Evolutionary conservation across 2,329 filamentous ascomycete genomes (phyloP).

Genomic region (Aspergillus sp.): DNA sequence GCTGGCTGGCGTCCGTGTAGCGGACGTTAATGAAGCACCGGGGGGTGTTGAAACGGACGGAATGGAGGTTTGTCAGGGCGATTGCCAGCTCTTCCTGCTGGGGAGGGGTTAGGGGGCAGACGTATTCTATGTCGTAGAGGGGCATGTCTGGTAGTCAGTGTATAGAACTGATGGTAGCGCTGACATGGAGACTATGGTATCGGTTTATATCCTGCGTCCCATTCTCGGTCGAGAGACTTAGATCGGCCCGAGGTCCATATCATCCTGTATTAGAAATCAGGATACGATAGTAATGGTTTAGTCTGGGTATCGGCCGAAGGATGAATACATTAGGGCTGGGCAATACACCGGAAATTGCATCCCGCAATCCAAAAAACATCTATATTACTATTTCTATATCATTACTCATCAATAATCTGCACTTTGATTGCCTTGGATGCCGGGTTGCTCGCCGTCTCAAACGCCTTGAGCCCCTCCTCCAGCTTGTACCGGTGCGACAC

Average conservation of each 20-base stretch:
- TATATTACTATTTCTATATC: neutral
- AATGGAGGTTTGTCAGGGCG: neutral
- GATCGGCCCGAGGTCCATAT: no score
- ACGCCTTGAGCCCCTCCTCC: conserved; percentile 37
- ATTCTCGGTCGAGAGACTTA: no score
- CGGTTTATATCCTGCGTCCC: no score
- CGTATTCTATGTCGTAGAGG: neutral
- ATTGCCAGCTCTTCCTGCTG: neutral
- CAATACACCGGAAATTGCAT: no score
- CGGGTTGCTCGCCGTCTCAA: conserved; percentile 36
- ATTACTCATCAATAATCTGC: conserved; percentile 21
- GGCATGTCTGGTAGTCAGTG: neutral
- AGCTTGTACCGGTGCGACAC: conserved; percentile 39
- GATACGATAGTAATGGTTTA: no score
- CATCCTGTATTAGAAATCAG: no score
- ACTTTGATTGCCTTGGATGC: conserved; percentile 35
- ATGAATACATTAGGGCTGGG: no score
- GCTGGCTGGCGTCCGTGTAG: neutral
- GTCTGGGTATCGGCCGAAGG: no score
- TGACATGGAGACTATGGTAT: no score
- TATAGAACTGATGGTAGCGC: no score
- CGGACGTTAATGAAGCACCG: neutral
- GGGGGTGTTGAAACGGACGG: neutral
- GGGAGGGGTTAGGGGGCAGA: neutral
- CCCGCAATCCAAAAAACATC: neutral